phyloP scores from a whole-genome alignment of 164 flowering plant genomes.

The Pachysandra terminalis region DNA sequence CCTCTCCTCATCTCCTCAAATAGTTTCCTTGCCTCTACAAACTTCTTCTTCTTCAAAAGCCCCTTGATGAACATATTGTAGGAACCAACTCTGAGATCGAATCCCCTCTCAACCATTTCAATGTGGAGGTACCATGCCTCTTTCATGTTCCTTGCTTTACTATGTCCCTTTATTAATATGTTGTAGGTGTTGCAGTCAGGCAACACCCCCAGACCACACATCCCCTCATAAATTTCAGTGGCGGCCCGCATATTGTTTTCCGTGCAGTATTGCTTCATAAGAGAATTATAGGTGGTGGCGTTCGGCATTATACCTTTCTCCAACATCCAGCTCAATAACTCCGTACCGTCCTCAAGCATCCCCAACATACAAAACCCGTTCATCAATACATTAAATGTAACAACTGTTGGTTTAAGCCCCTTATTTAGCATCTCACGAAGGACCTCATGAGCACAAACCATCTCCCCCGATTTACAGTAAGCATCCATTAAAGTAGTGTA shows the following conservation, averaged over 20 bases:
- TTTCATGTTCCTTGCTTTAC: conserved; percentile 69
- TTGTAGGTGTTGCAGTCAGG: conserved; percentile 61
- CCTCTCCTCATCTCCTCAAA: conserved; percentile 60
- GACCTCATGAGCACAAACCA: conserved; percentile 48
- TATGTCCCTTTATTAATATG: conserved; percentile 60
- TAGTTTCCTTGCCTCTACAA: conserved; percentile 51
- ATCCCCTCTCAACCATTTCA: conserved; percentile 57
- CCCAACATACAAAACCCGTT: conserved; percentile 65
- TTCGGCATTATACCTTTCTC: conserved; percentile 61
- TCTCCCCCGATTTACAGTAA: conserved; percentile 50
- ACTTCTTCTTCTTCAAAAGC: conserved; percentile 46
- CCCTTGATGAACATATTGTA: conserved; percentile 56
- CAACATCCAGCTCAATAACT: conserved; percentile 62
- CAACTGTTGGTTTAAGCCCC: conserved; percentile 58
- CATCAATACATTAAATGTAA: conserved; percentile 75
- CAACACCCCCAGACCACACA: conserved; percentile 42
- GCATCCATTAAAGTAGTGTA: conserved; percentile 72
- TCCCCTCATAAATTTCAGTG: conserved; percentile 37
- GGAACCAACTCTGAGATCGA: conserved; percentile 33
- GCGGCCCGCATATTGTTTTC: conserved; percentile 48
- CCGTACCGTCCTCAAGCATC: conserved; percentile 58
- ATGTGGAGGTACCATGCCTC: conserved; percentile 59
- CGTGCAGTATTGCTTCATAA: conserved; percentile 61
- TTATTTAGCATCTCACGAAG: conserved; percentile 49
- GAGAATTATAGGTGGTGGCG: conserved; percentile 57